These are phyloP conservation scores for Saitozyma sp. DNA, from an alignment of 768 basidiomycete genomes.

Conservation along the genomic window DNA sequence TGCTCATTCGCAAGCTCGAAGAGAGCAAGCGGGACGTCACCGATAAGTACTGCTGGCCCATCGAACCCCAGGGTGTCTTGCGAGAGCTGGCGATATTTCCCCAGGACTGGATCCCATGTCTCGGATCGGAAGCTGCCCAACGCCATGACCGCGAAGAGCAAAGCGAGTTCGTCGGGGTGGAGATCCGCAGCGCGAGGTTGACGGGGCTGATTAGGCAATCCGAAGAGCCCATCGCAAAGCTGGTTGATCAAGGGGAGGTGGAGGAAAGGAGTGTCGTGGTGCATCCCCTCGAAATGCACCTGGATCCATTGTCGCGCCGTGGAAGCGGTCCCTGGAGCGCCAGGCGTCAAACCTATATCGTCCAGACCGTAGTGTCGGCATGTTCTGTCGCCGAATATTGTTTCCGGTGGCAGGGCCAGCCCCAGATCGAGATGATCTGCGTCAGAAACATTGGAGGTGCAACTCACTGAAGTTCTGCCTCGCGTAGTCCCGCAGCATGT, in stretches of 20 bases:
- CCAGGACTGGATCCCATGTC: constrained; percentile 14
- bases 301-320: constrained; percentile 20
- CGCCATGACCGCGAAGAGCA: constrained; percentile 17
- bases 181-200: background rate
- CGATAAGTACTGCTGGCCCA: too few species aligned
- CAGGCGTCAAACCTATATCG: constrained; percentile 16
- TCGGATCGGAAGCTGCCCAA: constrained; percentile 18
- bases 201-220: too few species aligned
- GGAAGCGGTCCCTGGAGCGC: constrained; percentile 1
- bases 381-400: constrained; percentile 11
- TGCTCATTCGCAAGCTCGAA: constrained; percentile 22
- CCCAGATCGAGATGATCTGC: constrained; percentile 7
- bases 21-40: constrained; percentile 2
- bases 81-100: background rate
- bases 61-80: too few species aligned
- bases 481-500: constrained; percentile 5
- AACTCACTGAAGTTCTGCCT: constrained; percentile 10
- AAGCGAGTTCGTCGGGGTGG: constrained; percentile 12
- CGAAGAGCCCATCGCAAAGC: constrained; percentile 8
- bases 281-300: constrained; percentile 21
- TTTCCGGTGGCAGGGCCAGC: constrained; percentile 13
- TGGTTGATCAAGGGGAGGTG: constrained; percentile 11
- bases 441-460: background rate
- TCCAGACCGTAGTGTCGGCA: constrained; percentile 9
- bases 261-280: constrained; percentile 26